Evolutionary conservation across 106 monocot genomes (phyloP), one percentile per base, ranked within the genome.

Genomic region (Dioscorea alata): DNA sequence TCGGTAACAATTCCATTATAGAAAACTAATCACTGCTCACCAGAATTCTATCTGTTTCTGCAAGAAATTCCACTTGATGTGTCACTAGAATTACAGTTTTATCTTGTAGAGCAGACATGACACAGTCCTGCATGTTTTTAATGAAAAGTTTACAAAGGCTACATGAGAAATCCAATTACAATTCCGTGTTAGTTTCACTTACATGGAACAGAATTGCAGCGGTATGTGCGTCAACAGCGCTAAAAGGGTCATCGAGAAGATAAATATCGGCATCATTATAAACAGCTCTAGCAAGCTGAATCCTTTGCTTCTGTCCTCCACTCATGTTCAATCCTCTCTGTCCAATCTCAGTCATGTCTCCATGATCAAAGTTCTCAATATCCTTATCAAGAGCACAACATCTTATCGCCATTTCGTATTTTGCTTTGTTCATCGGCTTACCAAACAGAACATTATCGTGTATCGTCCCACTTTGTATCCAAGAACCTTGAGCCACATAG

Each of bases 401-500:
- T 75, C 62, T 71, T 19, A 94, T 82, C 4, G 78, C 75, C 63
- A 24, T 84, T n/a, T 90, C 79, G 48, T 94, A 94, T 1, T 50
- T 75, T 24, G 28, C 48, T 67, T 78, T 82, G 64, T 87, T 60
- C 79, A 90, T 87, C 0, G 79, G 83, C 75, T 84, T 86, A 1
- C 90, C 90, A 48, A 71, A 90, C 2, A 90, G 84, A 51, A 94
- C 84, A 66, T 94, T 89, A 20, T 85, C 84, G 6, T 68, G 77
- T 21, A 94, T 59, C 8, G 86, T 90, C 20, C 93, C 90, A 2
- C 86, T 82, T 23, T 87, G 86, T 7, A 94, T 94, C 93, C 93
- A 94, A 23, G 89, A 76, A 20, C 68, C 80, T 72, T 94, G 93
- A 2, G 93, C 72, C 42, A 94, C 93, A 56, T 94, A 94, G 10